phyloP scores from a whole-genome alignment of 140 eudicot genomes.

The Bidens hawaiensis region DNA sequence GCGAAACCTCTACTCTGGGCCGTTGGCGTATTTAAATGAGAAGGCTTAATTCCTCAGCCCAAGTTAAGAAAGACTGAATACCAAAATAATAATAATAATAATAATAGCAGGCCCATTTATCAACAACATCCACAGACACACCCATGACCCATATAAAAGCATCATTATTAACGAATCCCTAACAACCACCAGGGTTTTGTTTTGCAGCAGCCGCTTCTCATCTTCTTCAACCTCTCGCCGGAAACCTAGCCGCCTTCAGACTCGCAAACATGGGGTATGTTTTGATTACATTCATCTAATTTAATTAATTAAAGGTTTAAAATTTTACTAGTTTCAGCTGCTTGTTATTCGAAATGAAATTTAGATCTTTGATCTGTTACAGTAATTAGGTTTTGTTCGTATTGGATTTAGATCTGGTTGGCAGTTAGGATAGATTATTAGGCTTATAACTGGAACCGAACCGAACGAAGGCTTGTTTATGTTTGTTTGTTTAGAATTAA shows the following conservation, averaged over 20 bases:
- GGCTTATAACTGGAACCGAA: no score
- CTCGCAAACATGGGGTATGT: constrained; percentile 32
- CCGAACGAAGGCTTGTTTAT: not conserved
- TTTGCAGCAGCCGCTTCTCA: constrained; percentile 30
- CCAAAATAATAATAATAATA: no score
- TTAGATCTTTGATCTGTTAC: not conserved
- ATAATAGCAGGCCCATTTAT: constrained; percentile 7
- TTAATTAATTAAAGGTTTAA: not conserved
- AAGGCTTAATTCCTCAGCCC: not conserved
- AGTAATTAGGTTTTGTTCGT: no score
- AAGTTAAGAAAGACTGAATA: not conserved
- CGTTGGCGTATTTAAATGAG: not conserved
- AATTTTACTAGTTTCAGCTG: not conserved
- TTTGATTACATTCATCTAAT: not conserved
- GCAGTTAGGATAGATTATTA: not conserved
- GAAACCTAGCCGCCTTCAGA: constrained; percentile 15
- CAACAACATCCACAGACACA: no score
- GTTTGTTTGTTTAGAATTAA: no score
- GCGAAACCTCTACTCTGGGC: no score
- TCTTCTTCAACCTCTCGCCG: constrained; percentile 5
- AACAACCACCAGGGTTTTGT: constrained; percentile 13
- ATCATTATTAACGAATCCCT: not conserved
- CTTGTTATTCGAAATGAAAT: not conserved
- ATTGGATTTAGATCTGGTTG: no score
- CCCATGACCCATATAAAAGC: not conserved